A percentile compares a stretch with the other conserved stretches of the same genome.
These are phyloP conservation scores for Rubroboletus satanas DNA, from an alignment of 768 basidiomycete genomes.

Conservation along the genomic window DNA sequence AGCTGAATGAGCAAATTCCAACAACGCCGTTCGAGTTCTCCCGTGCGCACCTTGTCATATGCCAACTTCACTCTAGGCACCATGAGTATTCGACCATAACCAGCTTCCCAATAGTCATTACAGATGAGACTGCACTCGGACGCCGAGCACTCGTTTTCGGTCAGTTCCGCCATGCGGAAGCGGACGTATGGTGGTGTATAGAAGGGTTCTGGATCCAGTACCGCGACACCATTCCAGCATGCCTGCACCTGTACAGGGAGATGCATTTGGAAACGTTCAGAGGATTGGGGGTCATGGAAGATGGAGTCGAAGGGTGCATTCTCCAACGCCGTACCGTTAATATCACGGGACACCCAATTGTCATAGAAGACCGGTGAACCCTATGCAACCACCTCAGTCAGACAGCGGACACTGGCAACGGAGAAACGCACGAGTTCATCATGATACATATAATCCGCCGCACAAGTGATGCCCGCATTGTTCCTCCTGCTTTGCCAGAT, in stretches of 20 bases:
- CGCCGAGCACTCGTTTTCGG: conserved; percentile 89
- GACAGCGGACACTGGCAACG: not conserved
- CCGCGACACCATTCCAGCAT: conserved; percentile 98
- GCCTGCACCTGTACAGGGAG: conserved; percentile 95
- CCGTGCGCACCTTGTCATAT: conserved; percentile 71
- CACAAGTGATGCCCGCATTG: conserved; percentile 98
- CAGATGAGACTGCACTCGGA: conserved; percentile 95
- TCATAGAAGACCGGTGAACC: conserved; percentile 94
- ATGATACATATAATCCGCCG: conserved; percentile 99
- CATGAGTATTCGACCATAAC: conserved; percentile 97
- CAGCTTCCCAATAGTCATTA: conserved; percentile 97
- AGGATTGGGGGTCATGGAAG: conserved; percentile 79
- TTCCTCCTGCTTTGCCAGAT: conserved; percentile 92
- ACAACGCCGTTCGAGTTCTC: not conserved
- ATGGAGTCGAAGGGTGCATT: conserved; percentile 95
- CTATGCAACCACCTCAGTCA: conserved; percentile 26
- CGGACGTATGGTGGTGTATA: conserved; percentile 86
- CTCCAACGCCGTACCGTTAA: conserved; percentile 97
- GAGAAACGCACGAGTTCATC: conserved; percentile 69
- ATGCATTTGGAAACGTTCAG: conserved; percentile 83
- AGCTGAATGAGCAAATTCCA: conserved; percentile 1
- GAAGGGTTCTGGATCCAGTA: conserved; percentile 94
- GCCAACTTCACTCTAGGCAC: conserved; percentile 95
- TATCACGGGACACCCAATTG: conserved; percentile 97
- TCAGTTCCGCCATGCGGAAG: conserved; percentile 92